Evolutionary conservation across 139 green algal genomes (phyloP).

Genomic region (Chlamydomonas schloesseri): DNA sequence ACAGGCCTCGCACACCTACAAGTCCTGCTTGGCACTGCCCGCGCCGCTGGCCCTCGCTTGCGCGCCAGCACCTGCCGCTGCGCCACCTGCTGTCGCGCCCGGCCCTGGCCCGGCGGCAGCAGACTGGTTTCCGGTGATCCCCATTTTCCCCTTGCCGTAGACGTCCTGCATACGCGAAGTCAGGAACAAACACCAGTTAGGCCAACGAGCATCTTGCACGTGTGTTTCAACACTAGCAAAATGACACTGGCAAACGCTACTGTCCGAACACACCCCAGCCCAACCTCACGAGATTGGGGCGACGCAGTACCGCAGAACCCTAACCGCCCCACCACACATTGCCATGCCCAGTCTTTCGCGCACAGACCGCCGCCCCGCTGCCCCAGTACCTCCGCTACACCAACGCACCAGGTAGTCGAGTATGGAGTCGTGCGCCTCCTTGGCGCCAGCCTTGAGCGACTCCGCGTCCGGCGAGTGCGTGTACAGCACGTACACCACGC

Average conservation of each 20-base stretch:
- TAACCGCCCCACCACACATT: neutral
- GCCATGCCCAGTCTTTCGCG: neutral
- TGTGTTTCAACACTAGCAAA: no score
- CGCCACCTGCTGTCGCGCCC: neutral
- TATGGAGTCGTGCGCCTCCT: slow-evolving; percentile 61
- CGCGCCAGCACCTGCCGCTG: neutral
- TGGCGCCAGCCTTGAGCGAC: slow-evolving; percentile 49
- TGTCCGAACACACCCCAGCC: neutral
- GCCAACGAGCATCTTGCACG: no score
- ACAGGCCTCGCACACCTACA: no score
- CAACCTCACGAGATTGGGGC: neutral
- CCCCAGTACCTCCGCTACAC: no score
- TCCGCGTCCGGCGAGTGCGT: slow-evolving; percentile 56
- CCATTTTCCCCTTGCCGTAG: slow-evolving; percentile 48
- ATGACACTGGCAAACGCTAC: no score
- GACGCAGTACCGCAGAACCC: no score
- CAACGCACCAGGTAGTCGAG: slow-evolving; percentile 67
- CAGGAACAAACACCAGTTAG: no score
- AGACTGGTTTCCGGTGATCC: neutral
- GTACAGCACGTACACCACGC: slow-evolving; percentile 37
- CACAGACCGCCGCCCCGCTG: neutral
- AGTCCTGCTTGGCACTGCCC: no score
- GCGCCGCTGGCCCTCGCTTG: neutral
- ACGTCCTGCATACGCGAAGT: slow-evolving; percentile 14
- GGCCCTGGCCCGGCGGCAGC: neutral